Evolutionary conservation across 345 rosid species (phyloP), one percentile per base, ranked within the genome.

Genomic region (Hirschfeldia incana): DNA sequence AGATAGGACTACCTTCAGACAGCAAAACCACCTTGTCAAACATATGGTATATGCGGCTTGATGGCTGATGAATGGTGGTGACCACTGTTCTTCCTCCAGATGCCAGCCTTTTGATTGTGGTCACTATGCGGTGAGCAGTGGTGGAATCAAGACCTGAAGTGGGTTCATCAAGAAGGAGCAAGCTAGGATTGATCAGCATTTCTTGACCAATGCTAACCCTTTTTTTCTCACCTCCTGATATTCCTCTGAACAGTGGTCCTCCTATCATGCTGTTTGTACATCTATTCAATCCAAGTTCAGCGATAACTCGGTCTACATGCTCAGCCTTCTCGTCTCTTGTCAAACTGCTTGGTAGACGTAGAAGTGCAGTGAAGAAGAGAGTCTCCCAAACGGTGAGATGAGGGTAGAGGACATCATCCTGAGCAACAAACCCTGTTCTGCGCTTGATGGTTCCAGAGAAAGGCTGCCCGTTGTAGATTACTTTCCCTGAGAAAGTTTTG

Each of bases 101-200:
- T 21, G 98, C 98, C 0, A 95, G 85, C 77, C 96, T 74, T 86
- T 93, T 95, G 72, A 95, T 85, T 0, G 92, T 95, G 63, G 89
- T 86, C 63, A 93, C 44, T 26, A 95, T 95, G 73, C 88, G 85
- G 21, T 89, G 98, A 63, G 99, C 99, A 11, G 97, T 93, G 67
- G 99, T 95, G 0, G 99, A 95, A 85, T 95, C 99, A 84, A 95
- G 82, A 34, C 99, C 99, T 37, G 99, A 95, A 33, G 99, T 95
- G 5, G 99, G 99, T 75, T 95, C 99, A 79, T 95, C 99, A 3
- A 95, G 89, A 60, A 95, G 83, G 39, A 95, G 84, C 75, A 95
- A 84, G 80, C 97, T 91, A 27, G 99, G 99, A 74, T 95, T 92
- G 79, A 95, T 92, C 66, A 95, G 81, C 99, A 95, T 93, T 86